phyloP scores from a whole-genome alignment of 306 rosid genomes.

The Lotus japonicus region DNA sequence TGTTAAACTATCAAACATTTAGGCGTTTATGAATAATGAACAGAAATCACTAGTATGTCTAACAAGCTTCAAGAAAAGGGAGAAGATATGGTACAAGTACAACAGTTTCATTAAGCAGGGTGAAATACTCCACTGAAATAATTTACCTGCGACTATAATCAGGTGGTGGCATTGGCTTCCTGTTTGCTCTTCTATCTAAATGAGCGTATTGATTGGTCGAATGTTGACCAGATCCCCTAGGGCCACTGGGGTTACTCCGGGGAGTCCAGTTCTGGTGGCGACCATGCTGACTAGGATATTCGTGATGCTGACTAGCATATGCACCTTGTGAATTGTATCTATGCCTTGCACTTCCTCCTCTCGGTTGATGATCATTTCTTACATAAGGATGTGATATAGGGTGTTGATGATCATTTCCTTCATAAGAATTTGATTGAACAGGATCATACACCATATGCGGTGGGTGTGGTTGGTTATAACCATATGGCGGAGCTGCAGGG shows the following conservation, averaged over 20 bases:
- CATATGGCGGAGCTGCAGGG: constrained; percentile 26
- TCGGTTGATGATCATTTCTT: constrained; percentile 34
- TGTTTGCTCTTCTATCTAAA: constrained; percentile 46
- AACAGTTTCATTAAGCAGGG: constrained; percentile 23
- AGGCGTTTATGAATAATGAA: background rate
- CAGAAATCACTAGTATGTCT: background rate
- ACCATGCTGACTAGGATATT: no score
- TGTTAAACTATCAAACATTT: background rate
- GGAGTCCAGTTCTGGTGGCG: constrained; percentile 39
- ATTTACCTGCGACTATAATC: constrained; percentile 40
- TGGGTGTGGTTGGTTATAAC: constrained; percentile 26
- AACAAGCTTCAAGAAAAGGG: background rate
- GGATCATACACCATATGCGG: constrained; percentile 6
- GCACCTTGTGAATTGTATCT: constrained; percentile 29
- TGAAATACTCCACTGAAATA: background rate
- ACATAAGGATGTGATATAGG: constrained; percentile 40
- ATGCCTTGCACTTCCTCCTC: constrained; percentile 28
- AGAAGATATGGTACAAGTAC: constrained; percentile 31
- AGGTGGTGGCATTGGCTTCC: constrained; percentile 50
- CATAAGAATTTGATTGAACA: constrained; percentile 37
- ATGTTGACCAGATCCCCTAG: constrained; percentile 42
- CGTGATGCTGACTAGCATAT: background rate
- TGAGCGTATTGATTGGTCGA: constrained; percentile 47
- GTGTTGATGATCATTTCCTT: constrained; percentile 34
- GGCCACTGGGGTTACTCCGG: constrained; percentile 11